Evolutionary conservation across 225 moss, liverwort and hornwort species (phyloP).

Genomic region (Antitrichia curtipendula): DNA sequence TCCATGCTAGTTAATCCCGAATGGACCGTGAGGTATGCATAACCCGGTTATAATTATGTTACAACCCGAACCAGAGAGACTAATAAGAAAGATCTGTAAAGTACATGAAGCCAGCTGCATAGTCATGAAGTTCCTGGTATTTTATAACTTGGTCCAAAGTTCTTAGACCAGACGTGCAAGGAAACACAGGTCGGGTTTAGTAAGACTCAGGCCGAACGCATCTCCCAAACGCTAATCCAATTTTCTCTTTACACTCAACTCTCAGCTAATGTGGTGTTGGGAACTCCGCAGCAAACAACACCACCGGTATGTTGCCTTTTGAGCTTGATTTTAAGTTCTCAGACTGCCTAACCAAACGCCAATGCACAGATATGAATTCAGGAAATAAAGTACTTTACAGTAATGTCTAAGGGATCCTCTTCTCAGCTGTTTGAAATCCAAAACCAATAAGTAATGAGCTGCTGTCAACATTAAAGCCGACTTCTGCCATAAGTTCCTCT

Average conservation of each 20-base stretch:
- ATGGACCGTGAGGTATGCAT: too few species aligned
- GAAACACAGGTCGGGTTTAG: too few species aligned
- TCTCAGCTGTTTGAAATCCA: conserved; percentile 22
- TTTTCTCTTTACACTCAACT: neutral
- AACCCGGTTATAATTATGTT: neutral
- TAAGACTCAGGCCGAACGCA: neutral
- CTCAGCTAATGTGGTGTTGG: neutral
- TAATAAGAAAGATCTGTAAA: neutral
- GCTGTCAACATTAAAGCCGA: conserved; percentile 52
- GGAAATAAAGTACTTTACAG: neutral
- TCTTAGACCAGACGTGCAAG: too few species aligned
- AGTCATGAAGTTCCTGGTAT: neutral
- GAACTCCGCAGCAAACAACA: neutral
- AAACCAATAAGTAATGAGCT: conserved; percentile 25
- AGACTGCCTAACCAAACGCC: neutral
- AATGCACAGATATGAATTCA: neutral
- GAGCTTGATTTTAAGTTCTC: neutral
- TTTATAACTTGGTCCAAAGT: neutral
- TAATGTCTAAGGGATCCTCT: neutral
- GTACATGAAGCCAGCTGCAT: neutral
- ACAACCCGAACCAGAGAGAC: neutral
- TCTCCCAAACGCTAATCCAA: neutral
- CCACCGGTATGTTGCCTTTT: neutral
- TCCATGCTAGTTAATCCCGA: too few species aligned
- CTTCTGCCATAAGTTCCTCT: conserved; percentile 59